A percentile compares a stretch with the other conserved stretches of the same genome.
Conservation (phyloP, 306 rosid species). For the Ormosia semicastrata region DNA sequence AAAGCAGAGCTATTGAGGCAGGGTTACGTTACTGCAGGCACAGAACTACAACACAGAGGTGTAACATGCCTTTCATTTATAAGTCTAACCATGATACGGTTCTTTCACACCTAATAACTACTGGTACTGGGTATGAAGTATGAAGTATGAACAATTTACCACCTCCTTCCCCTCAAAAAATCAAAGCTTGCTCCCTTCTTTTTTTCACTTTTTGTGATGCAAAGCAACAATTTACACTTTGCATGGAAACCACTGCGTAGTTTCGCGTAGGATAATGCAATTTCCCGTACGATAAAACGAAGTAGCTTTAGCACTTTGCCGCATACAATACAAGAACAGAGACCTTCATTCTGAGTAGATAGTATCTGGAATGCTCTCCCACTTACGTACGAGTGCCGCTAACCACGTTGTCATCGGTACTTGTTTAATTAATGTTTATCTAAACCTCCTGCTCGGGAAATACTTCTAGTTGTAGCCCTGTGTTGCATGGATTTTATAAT, state of each 20-base stretch:
- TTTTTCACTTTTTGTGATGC: neutral
- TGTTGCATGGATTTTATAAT: too few species aligned
- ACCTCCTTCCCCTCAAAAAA: neutral
- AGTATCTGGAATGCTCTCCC: neutral
- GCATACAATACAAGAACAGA: neutral
- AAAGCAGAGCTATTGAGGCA: neutral
- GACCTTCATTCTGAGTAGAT: neutral
- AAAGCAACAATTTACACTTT: neutral
- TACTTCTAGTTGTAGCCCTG: too few species aligned
- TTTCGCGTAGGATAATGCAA: slow-evolving; percentile 28
- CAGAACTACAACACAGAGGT: slow-evolving; percentile 14
- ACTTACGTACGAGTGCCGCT: neutral
- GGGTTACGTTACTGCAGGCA: neutral
- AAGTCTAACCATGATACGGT: slow-evolving; percentile 3
- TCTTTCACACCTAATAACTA: neutral
- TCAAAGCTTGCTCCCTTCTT: neutral
- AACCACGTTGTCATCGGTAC: neutral
- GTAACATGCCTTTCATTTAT: slow-evolving; percentile 18
- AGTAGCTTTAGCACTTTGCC: neutral
- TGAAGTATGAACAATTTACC: neutral
- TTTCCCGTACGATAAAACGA: neutral
- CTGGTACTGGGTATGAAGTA: neutral
- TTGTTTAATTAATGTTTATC: neutral
- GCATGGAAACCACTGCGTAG: slow-evolving; percentile 32
- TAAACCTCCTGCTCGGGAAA: neutral